Conservation (phyloP, 1,139 yeast species). For the Pichia sp. region DNA sequence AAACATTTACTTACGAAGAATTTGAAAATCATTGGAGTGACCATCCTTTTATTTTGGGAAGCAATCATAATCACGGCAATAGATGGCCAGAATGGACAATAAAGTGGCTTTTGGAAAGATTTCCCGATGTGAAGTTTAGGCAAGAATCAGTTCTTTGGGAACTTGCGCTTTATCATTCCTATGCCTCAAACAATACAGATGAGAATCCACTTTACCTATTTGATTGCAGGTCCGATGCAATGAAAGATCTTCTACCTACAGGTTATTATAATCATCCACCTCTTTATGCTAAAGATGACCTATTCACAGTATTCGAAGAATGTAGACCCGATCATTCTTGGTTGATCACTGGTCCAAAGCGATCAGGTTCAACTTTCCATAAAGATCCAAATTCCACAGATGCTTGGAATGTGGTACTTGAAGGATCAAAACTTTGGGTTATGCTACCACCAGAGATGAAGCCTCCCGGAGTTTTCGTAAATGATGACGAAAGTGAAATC, state of each 20-base stretch:
- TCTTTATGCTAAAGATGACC: conserved; percentile 39
- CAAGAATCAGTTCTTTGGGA: conserved; percentile 87
- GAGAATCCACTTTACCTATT: conserved; percentile 81
- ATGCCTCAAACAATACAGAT: conserved; percentile 56
- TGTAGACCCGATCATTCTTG: conserved; percentile 87
- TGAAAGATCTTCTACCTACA: conserved; percentile 39
- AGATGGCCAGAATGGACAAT: conserved; percentile 72
- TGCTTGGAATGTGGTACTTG: conserved; percentile 80
- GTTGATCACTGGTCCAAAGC: conserved; percentile 74
- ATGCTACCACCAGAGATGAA: conserved; percentile 71
- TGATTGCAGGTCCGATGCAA: conserved; percentile 68
- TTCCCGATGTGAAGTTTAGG: conserved; percentile 57
- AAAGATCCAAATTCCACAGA: conserved; percentile 87
- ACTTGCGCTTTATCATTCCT: conserved; percentile 51
- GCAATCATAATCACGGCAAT: conserved; percentile 7
- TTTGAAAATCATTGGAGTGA: conserved; percentile 43
- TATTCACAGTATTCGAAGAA: conserved; percentile 37
- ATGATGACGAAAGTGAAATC: conserved; percentile 77
- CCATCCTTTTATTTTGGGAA: conserved; percentile 61
- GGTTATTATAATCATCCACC: conserved; percentile 50
- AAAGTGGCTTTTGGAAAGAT: conserved; percentile 40
- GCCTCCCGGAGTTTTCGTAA: conserved; percentile 85
- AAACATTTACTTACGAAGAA: conserved; percentile 32
- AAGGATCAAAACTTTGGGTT: conserved; percentile 78
- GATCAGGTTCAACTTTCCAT: conserved; percentile 86